phyloP scores from a whole-genome alignment of 1,284 basidiomycete species.

The Paramarasmius palmivorus region DNA sequence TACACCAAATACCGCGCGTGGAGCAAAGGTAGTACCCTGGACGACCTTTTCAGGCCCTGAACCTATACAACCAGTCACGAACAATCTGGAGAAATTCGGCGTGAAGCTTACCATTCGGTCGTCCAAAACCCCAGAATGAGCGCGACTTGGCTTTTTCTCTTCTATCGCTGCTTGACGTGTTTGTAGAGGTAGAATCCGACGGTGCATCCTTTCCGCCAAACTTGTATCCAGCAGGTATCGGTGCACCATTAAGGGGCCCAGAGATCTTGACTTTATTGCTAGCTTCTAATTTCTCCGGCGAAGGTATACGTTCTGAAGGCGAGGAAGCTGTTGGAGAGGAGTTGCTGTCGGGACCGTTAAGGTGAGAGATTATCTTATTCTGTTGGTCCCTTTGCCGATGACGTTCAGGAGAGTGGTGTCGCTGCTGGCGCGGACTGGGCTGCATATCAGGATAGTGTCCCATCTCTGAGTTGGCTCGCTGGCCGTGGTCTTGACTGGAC shows the following conservation, averaged over 20 bases:
- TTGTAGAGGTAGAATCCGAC: slow-evolving; percentile 39
- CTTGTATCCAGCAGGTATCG: slow-evolving; percentile 87
- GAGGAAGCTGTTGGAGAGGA: slow-evolving; percentile 41
- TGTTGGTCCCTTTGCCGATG: slow-evolving; percentile 48
- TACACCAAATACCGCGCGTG: slow-evolving; percentile 88
- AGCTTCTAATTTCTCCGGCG: slow-evolving; percentile 53
- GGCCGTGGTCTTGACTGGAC: slow-evolving; percentile 33
- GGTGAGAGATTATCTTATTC: slow-evolving; percentile 59
- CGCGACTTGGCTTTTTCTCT: slow-evolving; percentile 89
- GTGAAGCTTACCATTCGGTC: slow-evolving; percentile 44
- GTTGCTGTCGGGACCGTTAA: slow-evolving; percentile 43
- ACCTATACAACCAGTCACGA: slow-evolving; percentile 27
- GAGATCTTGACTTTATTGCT: slow-evolving; percentile 81
- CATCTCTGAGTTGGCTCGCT: slow-evolving; percentile 74
- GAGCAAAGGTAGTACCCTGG: slow-evolving; percentile 41
- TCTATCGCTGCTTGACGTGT: slow-evolving; percentile 53
- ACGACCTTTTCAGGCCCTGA: slow-evolving; percentile 38
- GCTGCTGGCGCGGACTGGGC: slow-evolving; percentile 40
- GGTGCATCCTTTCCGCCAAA: slow-evolving; percentile 73
- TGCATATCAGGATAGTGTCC: slow-evolving; percentile 74
- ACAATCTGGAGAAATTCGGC: slow-evolving; percentile 11
- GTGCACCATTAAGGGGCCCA: slow-evolving; percentile 83
- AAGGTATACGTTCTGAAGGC: slow-evolving; percentile 54
- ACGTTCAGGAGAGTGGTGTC: slow-evolving; percentile 55
- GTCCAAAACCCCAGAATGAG: slow-evolving; percentile 85